phyloP scores from a whole-genome alignment of 2,329 filamentous ascomycete species.

The Penicillium sp. region DNA sequence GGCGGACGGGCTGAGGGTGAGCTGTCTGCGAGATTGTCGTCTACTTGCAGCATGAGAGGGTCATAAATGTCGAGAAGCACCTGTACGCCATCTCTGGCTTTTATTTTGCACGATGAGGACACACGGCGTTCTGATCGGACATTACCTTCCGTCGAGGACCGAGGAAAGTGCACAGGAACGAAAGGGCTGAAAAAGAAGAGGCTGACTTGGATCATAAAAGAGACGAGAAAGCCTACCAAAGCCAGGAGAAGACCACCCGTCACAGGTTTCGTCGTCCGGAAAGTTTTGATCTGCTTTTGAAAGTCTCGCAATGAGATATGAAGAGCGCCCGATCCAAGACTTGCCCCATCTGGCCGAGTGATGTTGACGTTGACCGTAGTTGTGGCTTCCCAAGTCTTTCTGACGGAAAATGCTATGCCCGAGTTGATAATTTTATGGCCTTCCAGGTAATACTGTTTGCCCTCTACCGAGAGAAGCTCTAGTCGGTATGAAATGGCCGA shows the following conservation, averaged over 20 bases:
- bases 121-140: background rate
- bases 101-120: background rate
- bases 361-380: constrained; percentile 14
- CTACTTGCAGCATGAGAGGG: background rate
- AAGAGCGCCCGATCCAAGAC: constrained; percentile 10
- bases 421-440: constrained; percentile 8
- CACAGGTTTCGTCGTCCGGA: background rate
- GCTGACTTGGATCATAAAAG: background rate
- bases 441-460: constrained; percentile 2
- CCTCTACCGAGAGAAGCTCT: background rate
- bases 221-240: background rate
- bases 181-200: background rate
- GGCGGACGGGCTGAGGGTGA: background rate
- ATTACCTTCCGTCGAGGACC: background rate
- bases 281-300: background rate
- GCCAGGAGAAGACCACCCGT: background rate
- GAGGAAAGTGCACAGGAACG: background rate
- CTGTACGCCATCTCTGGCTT: background rate
- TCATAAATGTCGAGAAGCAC: background rate
- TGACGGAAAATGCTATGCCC: constrained; percentile 6
- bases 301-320: constrained; percentile 15
- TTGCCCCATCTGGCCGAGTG: background rate
- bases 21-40: background rate
- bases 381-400: constrained; percentile 16
- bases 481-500: background rate